Base-by-base conservation (phyloP, 345 rosid species). In the Jatropha curcas region DNA sequence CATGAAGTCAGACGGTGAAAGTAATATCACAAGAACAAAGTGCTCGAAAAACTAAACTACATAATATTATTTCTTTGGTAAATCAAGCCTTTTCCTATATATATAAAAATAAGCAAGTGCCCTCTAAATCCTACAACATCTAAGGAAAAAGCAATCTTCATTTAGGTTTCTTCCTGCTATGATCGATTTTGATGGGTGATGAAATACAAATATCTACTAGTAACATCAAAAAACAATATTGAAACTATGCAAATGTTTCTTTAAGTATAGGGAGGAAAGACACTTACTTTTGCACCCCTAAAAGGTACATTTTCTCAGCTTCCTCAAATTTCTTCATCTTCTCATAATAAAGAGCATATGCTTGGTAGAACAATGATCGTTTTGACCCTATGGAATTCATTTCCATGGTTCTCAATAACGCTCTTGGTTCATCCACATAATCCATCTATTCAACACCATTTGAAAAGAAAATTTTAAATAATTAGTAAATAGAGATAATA, bases 341-440 rank as follows among this genome's bases (percentile, higher is more conserved):
- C 86, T 92, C 98, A 68, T 90, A 86, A 77, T 86, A 88, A 46
- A 94, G 93, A 65, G 96, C 94, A 81, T 94, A 87, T 2, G 98
- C 98, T 75, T 89, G 97, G 82, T 90, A 94, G 85, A 88, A 94
- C 74, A 90, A 77, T 41, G 98, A 81, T 50, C 80, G 73, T 75
- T 86, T 88, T 30, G 71, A 80, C 64, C 98, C 98, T 59, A 94
- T 87, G n/a, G 72, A 60, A 61, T 89, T 90, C 77, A 74, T 70
- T 82, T 92, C 97, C 98, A 94, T 94, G 22, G 81, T 82, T 67
- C 83, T 87, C 77, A 94, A 73, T 55, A 94, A 75, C 31, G 81
- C 65, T 74, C 70, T 89, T 34, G 99, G 99, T 58, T 95, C 97
- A 58, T 86, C 97, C 70, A 92, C 90, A 76, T 84, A 90, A 81